Conservation (phyloP, 2,329 filamentous ascomycete species). For the Chaetothyriales sp. region DNA sequence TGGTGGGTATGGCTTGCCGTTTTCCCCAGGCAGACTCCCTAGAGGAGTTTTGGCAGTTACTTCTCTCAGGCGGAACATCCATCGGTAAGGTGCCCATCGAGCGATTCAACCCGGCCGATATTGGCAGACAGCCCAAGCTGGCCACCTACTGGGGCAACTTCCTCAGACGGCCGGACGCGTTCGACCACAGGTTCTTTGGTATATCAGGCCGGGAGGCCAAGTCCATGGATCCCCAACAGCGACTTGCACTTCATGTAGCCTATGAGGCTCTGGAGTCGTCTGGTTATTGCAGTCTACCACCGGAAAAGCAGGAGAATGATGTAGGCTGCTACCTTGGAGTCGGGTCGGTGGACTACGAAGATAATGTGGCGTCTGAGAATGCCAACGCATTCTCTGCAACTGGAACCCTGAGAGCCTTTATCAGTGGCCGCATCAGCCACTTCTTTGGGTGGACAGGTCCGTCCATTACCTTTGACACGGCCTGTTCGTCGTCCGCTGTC, state of each 20-base stretch:
- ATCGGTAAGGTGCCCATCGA: slow-evolving; percentile 14
- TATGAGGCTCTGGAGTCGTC: slow-evolving; percentile 15
- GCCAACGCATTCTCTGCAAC: slow-evolving; percentile 9
- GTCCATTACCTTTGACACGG: slow-evolving; percentile 18
- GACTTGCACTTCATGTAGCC: slow-evolving; percentile 15
- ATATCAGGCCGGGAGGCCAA: slow-evolving; percentile 13
- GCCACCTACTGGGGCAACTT: slow-evolving; percentile 7
- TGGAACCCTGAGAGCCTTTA: slow-evolving; percentile 14
- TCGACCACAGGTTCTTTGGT: slow-evolving; percentile 19
- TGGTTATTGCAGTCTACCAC: not conserved
- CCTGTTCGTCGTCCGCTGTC: slow-evolving; percentile 17
- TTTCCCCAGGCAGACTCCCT: slow-evolving; percentile 16
- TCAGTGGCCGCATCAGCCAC: slow-evolving; percentile 19
- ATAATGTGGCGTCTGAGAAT: slow-evolving; percentile 19
- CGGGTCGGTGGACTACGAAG: slow-evolving; percentile 18
- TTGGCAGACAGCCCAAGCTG: slow-evolving; percentile 9
- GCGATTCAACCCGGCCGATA: slow-evolving; percentile 18
- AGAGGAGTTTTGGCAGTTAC: slow-evolving; percentile 15
- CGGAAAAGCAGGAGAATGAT: not conserved
- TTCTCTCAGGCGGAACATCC: slow-evolving; percentile 5
- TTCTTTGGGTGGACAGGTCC: slow-evolving; percentile 19
- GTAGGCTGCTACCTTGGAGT: slow-evolving; percentile 21
- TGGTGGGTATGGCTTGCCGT: slow-evolving; percentile 17
- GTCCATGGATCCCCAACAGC: slow-evolving; percentile 18
- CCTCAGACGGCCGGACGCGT: slow-evolving; percentile 10